Percentiles rank a stretch among this genome's conserved stretches.
These are phyloP conservation scores for Vigna trinervia DNA, from an alignment of 306 rosid genomes.

Conservation along the genomic window DNA sequence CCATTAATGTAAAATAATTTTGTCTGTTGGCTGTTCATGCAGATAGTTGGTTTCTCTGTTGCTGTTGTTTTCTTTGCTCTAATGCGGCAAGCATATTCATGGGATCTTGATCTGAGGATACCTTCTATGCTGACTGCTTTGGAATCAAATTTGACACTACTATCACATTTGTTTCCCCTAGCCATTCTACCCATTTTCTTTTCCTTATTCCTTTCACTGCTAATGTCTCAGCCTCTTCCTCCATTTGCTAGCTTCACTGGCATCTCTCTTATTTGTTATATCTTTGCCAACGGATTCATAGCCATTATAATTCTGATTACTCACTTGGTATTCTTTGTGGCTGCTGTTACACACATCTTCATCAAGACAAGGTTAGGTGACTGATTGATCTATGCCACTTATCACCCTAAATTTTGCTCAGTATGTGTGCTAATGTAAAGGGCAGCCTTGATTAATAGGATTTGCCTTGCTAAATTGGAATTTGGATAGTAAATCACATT, in stretches of 20 bases:
- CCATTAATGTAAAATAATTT: slow-evolving; percentile 37
- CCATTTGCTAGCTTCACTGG: slow-evolving; percentile 67
- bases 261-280: slow-evolving; percentile 81
- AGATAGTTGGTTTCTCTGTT: slow-evolving; percentile 87
- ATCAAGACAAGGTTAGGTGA: slow-evolving; percentile 80
- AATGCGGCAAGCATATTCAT: slow-evolving; percentile 88
- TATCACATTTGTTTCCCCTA: slow-evolving; percentile 65
- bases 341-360: slow-evolving; percentile 81
- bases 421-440: slow-evolving; percentile 18
- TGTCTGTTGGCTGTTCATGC: slow-evolving; percentile 57
- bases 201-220: slow-evolving; percentile 63
- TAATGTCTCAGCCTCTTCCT: slow-evolving; percentile 77
- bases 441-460: slow-evolving; percentile 18
- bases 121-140: slow-evolving; percentile 82
- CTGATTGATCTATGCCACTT: slow-evolving; percentile 8
- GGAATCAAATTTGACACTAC: slow-evolving; percentile 79
- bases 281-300: slow-evolving; percentile 76
- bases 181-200: slow-evolving; percentile 76
- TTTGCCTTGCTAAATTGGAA: slow-evolving; percentile 17
- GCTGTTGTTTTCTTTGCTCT: slow-evolving; percentile 80
- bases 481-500: slow-evolving; percentile 29
- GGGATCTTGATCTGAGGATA: slow-evolving; percentile 78
- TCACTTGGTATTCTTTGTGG: slow-evolving; percentile 78
- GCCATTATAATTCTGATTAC: slow-evolving; percentile 71
- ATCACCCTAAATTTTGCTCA: slow-evolving; percentile 31